Evolutionary conservation across 179 eudicot genomes (phyloP), one percentile per base, ranked within the genome.

Genomic region (Spinacia oleracea): DNA sequence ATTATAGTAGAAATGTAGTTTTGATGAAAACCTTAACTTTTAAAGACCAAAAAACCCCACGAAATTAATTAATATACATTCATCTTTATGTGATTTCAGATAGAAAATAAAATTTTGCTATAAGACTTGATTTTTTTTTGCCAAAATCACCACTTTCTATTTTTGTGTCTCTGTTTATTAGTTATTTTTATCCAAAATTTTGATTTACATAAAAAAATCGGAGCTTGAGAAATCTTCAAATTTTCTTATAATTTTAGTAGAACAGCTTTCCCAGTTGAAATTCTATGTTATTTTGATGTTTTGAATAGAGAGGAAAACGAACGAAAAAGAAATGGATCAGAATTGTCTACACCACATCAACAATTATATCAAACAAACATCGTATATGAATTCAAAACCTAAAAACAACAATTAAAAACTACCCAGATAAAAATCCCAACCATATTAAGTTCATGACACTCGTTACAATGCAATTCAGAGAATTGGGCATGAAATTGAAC

Each of bases 301-400:
- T 5, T 1, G 15, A 48, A 0, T 31, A 1, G n/a, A 9, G 11
- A 6, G 5, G n/a, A 31, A 6, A 23, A n/a, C 68, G n/a, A n/a
- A n/a, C n/a, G n/a, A n/a, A n/a, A n/a, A n/a, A n/a, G n/a, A n/a
- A 82, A 94, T 94, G 98, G 98, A 94, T 60, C 88, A 89, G 77
- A 94, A 93, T n/a, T n/a, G n/a, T n/a, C n/a, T n/a, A n/a, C n/a
- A n/a, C n/a, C n/a, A n/a, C n/a, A n/a, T n/a, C n/a, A n/a, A n/a
- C n/a, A n/a, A n/a, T n/a, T n/a, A n/a, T n/a, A n/a, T n/a, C n/a
- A n/a, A n/a, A n/a, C n/a, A n/a, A n/a, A n/a, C n/a, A n/a, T n/a
- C n/a, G n/a, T n/a, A n/a, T n/a, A n/a, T n/a, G n/a, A n/a, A n/a
- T n/a, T n/a, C n/a, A n/a, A n/a, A n/a, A n/a, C n/a, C n/a, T n/a